Base-by-base conservation (phyloP, 1,139 yeast species). In the Taphrina deformans region DNA sequence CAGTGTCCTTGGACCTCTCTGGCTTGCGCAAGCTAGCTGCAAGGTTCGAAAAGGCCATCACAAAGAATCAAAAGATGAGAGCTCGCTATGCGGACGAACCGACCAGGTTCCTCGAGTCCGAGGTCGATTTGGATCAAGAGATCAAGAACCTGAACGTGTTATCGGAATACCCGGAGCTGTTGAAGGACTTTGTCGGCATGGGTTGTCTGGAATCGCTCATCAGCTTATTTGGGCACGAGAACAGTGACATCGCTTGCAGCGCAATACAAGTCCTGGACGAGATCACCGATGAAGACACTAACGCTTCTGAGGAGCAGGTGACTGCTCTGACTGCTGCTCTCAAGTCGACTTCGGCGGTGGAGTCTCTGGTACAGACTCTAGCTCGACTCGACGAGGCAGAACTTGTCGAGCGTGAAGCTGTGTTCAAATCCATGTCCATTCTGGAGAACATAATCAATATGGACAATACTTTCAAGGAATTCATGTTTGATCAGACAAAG, bases 61-160 rank as follows among this genome's bases (percentile, higher is more conserved):
- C 70, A 14, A 68, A 68, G 38, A 79, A 78, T 70, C 67, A 71
- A 9, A 72, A 72, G 44, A 70, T 71, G 50, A 72, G 80, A 14
- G 70, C 69, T 14, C 72, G 72, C 52, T 70, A 70, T 67, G 66
- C 72, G 0, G 70, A 70, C 27, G 77, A 77, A n/a, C 80, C 80
- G 1, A 59, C 73, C 41, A 76, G 75, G 70, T 67, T 67, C 40
- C 53, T 66, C 31, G 73, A 71, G n/a, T 70, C 71, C 3, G 73
- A 71, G 53, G 71, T 66, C 2, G 72, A 69, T 16, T 64, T 71
- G 4, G 69, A 71, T 46, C 72, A 72, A n/a, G 70, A 73, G 4
- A 69, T 77, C 45, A 73, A 75, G 59, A 67, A 69, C 0, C 69
- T 78, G 9, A 72, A 79, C 1, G 71, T 74, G 3, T 56, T 77